These are phyloP conservation scores for Eutypa lata DNA, from an alignment of 2,329 filamentous ascomycete species.

Conservation along the genomic window DNA sequence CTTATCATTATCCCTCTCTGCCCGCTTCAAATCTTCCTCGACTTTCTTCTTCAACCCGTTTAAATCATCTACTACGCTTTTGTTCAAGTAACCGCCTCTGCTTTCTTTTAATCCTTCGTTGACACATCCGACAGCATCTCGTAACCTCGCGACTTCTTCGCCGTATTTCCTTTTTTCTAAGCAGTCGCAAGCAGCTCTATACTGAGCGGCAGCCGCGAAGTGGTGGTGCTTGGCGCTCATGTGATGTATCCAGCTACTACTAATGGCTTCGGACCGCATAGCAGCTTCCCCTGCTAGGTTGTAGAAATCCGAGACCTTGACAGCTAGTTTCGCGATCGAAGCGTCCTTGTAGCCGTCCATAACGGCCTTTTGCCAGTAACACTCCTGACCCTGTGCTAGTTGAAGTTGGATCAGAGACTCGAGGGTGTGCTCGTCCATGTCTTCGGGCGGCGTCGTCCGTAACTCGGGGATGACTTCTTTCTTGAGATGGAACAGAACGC, in stretches of 20 bases:
- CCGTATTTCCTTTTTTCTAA: slow-evolving; percentile 93
- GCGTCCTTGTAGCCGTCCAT: slow-evolving; percentile 91
- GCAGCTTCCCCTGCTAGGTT: slow-evolving; percentile 79
- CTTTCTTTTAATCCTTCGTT: slow-evolving; percentile 84
- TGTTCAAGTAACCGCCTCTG: slow-evolving; percentile 70
- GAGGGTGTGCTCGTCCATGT: slow-evolving; percentile 89
- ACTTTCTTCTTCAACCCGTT: slow-evolving; percentile 79
- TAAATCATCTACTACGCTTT: slow-evolving; percentile 76
- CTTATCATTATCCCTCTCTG: slow-evolving; percentile 93
- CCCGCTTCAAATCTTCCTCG: slow-evolving; percentile 82
- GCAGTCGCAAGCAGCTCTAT: slow-evolving; percentile 83
- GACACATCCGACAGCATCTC: slow-evolving; percentile 78
- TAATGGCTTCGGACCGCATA: slow-evolving; percentile 84
- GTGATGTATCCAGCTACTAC: slow-evolving; percentile 95
- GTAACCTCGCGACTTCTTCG: slow-evolving; percentile 85
- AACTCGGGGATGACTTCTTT: slow-evolving; percentile 76
- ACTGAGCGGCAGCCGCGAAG: slow-evolving; percentile 93
- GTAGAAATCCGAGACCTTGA: slow-evolving; percentile 87
- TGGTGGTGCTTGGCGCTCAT: slow-evolving; percentile 97
- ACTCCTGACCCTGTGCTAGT: slow-evolving; percentile 92
- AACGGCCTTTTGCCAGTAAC: slow-evolving; percentile 96
- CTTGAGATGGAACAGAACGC: slow-evolving; percentile 77
- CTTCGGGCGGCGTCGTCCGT: slow-evolving; percentile 80
- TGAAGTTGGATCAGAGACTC: slow-evolving; percentile 80
- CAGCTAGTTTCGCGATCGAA: slow-evolving; percentile 86